Base-by-base conservation (phyloP, 331 rosid genomes). In the Quercus lobata region DNA sequence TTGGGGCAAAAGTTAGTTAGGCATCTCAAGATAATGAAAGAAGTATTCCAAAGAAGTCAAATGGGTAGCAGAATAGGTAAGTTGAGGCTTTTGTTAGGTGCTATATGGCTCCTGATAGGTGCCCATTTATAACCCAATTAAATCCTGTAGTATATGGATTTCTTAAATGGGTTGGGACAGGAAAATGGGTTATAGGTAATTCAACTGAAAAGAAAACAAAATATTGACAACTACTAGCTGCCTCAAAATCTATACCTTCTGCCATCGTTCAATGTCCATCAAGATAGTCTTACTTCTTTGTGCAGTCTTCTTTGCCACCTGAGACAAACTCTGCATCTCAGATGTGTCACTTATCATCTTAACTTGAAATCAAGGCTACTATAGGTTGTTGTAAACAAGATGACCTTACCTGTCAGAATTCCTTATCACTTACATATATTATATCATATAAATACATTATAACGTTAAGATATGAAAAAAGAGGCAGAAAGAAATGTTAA, bases 251-350 rank as follows among this genome's bases (percentile, higher is more conserved):
- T 18, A 29, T 86, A 96, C 97, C 97, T 96, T 96, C 88, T 96
- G 99, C 98, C 99, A 90, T 81, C 99, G 78, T 87, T 96, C 98
- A 77, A 93, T 88, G 74, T 96, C 99, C 69, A 97, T 93, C 91
- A 96, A 83, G 79, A 91, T 89, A 53, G 88, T 90, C 87, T 88
- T 93, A 58, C 97, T 91, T 81, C 76, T 91, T 77, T 91, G 97
- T 29, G 99, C 98, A 27, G 98, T 96, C 88, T 85, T 89, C 88
- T 93, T 96, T 69, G 98, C 98, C 78, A 89, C 98, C 99, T 96
- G 89, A 86, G 54, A 87, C 74, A 80, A 78, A 79, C 72, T 68
- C 72, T 9, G 53, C 24, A 68, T 19, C 72, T 9, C 72, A 68
- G 52, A n/a, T 4, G 44, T 9, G 27, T 34, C 24, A 18, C 29